Conservation (phyloP, 1,284 basidiomycete species). For the Cryptococcus sp. region DNA sequence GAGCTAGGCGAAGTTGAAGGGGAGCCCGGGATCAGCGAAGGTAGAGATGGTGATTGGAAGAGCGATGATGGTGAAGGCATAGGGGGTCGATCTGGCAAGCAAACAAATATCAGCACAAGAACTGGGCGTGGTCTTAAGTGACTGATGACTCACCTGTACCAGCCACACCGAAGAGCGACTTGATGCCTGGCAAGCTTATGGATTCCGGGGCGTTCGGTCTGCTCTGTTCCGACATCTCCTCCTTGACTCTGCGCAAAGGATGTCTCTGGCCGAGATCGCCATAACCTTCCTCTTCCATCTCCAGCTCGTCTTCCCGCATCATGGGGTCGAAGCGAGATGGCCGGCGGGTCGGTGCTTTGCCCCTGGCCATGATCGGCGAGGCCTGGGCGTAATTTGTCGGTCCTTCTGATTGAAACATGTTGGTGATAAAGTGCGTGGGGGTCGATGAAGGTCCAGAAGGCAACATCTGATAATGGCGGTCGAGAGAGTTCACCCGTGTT, state of each 20-base stretch:
- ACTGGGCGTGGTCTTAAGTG: conserved; percentile 36
- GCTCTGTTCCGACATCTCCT: conserved; percentile 27
- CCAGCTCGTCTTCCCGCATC: conserved; percentile 27
- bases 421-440: too few relatives aligned
- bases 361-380: background rate
- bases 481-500: too few relatives aligned
- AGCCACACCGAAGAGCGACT: conserved; percentile 21
- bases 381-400: too few relatives aligned
- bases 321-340: conserved; percentile 46
- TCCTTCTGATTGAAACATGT: too few relatives aligned
- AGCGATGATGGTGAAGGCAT: conserved; percentile 22
- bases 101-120: conserved; percentile 17
- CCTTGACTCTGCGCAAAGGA: conserved; percentile 39
- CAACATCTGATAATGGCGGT: too few relatives aligned
- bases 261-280: conserved; percentile 43
- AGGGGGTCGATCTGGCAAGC: conserved; percentile 18
- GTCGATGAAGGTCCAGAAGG: too few relatives aligned
- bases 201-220: background rate
- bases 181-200: conserved; percentile 38
- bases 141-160: background rate
- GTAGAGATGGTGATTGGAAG: conserved; percentile 33
- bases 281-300: conserved; percentile 36
- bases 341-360: conserved; percentile 14
- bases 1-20: conserved; percentile 43
- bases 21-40: conserved; percentile 33